Evolutionary conservation across 306 rosid species (phyloP), one percentile per base, ranked within the genome.

Genomic region (Sesbania bispinosa): DNA sequence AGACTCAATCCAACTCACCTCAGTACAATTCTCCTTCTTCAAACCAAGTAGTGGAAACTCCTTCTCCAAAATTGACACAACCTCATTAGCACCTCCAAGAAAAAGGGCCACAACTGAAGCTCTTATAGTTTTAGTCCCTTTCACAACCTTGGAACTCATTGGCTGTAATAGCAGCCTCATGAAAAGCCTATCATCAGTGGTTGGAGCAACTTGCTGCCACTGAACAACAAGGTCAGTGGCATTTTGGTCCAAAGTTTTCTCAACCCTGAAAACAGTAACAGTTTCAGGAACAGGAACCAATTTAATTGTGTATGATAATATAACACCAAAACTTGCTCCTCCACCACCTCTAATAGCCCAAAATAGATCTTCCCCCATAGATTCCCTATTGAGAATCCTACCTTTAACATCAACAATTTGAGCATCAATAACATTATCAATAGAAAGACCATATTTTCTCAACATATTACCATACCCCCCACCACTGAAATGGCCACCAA

Each of bases 151-250:
- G 0, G 84, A 45, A 24, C 35, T 78, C 3, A 55, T 59, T 5
- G 86, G 86, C 72, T 82, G 86, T 50, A 82, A 16, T 0, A 82
- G 58, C 4, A 82, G 60, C 54, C 83, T 78, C 72, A 82, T 41
- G 62, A 78, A 82, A 21, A 82, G 71, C 29, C 83, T 82, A 0
- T 63, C 18, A 41, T 82, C 86, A 0, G 62, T 78, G 0, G 6
- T 53, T 0, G 86, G 86, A 2, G 86, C 86, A 71, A 82, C 86
- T 6, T 78, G 62, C 26, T 82, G 86, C 86, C 86, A 78, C 43
- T 78, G 78, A 4, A 74, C 57, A 29, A 82, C 80, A n/a, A 82
- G 62, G 11, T 78, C 83, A 24, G 83, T 78, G 5, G 79, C 83
- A 63, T 69, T 74, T 10, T 79, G 10, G 6, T 82, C 86, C 57